Evolutionary conservation across 768 basidiomycete species (phyloP).

Genomic region (Kwoniella shandongensis): DNA sequence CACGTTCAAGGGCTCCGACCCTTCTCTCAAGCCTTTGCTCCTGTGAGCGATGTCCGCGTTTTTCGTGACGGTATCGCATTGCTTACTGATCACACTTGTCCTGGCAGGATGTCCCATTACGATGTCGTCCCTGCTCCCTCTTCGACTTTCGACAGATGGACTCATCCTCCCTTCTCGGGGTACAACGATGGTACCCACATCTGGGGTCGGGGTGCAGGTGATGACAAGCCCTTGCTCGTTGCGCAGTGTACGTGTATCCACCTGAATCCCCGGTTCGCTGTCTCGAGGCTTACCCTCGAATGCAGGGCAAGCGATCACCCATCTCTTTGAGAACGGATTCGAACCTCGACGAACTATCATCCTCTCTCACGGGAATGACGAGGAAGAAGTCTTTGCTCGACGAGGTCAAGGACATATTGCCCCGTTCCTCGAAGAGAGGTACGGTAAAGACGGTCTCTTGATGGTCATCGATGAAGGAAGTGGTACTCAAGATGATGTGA

Average conservation of each 20-base stretch:
- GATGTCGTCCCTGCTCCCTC: slow-evolving; percentile 50
- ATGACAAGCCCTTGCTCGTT: slow-evolving; percentile 51
- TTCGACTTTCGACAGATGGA: slow-evolving; percentile 49
- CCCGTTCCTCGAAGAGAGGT: slow-evolving; percentile 44
- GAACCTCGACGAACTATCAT: slow-evolving; percentile 44
- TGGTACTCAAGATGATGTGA: slow-evolving; percentile 39
- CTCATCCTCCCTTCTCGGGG: slow-evolving; percentile 44
- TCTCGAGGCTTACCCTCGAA: no score
- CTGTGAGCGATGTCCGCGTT: slow-evolving; percentile 21
- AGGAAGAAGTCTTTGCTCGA: slow-evolving; percentile 49
- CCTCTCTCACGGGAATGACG: slow-evolving; percentile 48
- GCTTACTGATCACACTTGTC: no score
- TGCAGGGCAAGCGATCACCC: slow-evolving; percentile 50
- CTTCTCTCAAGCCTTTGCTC: slow-evolving; percentile 47
- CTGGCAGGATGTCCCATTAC: slow-evolving; percentile 48
- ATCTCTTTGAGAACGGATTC: slow-evolving; percentile 42
- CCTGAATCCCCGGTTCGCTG: neutral
- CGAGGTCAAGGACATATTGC: slow-evolving; percentile 49
- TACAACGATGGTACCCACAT: slow-evolving; percentile 42
- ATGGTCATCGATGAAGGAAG: slow-evolving; percentile 48
- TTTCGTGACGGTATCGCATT: neutral
- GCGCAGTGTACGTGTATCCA: slow-evolving; percentile 38
- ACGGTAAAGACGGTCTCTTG: slow-evolving; percentile 43
- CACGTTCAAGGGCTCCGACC: slow-evolving; percentile 45
- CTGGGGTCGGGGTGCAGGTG: slow-evolving; percentile 47